Evolutionary conservation across 164 flowering plant species (phyloP).

Genomic region (Hamamelis virginiana): DNA sequence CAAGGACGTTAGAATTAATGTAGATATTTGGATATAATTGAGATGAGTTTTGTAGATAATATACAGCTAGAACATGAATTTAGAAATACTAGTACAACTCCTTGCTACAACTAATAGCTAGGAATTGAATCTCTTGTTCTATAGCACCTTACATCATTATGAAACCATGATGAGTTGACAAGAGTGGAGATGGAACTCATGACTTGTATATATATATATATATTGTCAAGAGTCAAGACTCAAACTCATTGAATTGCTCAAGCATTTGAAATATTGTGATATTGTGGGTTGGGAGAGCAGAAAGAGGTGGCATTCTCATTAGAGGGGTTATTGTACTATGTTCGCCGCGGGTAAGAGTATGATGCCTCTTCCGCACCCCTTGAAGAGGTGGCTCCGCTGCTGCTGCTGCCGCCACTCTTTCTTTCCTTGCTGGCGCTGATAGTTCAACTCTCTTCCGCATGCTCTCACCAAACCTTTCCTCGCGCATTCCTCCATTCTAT

Average conservation of each 20-base stretch:
- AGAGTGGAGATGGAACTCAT: not conserved
- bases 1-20: too few relatives aligned
- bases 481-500: constrained; percentile 36
- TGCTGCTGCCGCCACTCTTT: constrained; percentile 11
- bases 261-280: constrained; percentile 36
- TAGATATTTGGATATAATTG: too few relatives aligned
- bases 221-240: too few relatives aligned
- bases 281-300: constrained; percentile 22
- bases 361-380: constrained; percentile 55
- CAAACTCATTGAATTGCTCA: constrained; percentile 29
- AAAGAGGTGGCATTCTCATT: constrained; percentile 24
- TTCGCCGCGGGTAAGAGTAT: constrained; percentile 24
- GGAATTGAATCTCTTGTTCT: too few relatives aligned
- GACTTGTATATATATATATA: too few relatives aligned
- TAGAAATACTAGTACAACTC: not conserved
- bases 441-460: constrained; percentile 36
- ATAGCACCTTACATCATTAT: not conserved
- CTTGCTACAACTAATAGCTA: not conserved
- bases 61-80: constrained; percentile 3
- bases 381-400: constrained; percentile 27
- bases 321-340: constrained; percentile 10
- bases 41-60: not conserved
- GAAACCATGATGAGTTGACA: not conserved
- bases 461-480: constrained; percentile 30
- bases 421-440: constrained; percentile 19